Evolutionary conservation across 1,139 yeast genomes (phyloP).

Genomic region (Lodderomyces parapsilosis): DNA sequence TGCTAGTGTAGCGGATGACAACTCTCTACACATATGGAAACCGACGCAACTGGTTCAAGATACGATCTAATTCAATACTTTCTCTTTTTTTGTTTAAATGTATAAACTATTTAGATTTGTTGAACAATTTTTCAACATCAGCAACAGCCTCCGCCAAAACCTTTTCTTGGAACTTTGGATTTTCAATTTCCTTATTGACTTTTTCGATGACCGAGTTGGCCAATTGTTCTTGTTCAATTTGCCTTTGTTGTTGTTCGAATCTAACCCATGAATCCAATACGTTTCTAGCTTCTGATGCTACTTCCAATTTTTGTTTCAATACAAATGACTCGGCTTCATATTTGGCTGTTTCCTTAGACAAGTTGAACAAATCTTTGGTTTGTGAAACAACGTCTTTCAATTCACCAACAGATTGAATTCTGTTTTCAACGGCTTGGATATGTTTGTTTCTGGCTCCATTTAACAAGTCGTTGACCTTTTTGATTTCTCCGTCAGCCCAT

Average conservation of each 20-base stretch:
- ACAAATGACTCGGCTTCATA: slow-evolving; percentile 93
- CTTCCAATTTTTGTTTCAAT: slow-evolving; percentile 85
- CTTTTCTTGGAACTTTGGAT: slow-evolving; percentile 92
- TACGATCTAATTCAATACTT: background rate
- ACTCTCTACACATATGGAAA: slow-evolving; percentile 83
- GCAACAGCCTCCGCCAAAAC: slow-evolving; percentile 87
- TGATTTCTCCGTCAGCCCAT: slow-evolving; percentile 91
- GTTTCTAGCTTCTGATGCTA: slow-evolving; percentile 87
- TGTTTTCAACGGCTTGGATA: slow-evolving; percentile 86
- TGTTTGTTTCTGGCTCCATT: slow-evolving; percentile 89
- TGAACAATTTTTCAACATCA: slow-evolving; percentile 85
- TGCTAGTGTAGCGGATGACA: slow-evolving; percentile 86
- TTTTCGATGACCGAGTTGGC: slow-evolving; percentile 83
- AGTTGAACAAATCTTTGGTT: slow-evolving; percentile 87
- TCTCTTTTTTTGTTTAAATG: slow-evolving; percentile 1
- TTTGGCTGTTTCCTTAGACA: slow-evolving; percentile 94
- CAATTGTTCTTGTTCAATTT: slow-evolving; percentile 91
- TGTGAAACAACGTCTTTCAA: slow-evolving; percentile 89
- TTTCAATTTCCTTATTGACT: slow-evolving; percentile 80
- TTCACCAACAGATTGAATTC: slow-evolving; percentile 85
- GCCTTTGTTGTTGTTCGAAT: slow-evolving; percentile 96
- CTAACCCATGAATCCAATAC: slow-evolving; percentile 99
- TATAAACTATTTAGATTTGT: slow-evolving; percentile 30
- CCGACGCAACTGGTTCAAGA: slow-evolving; percentile 33
- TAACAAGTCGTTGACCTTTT: slow-evolving; percentile 76